Percentiles rank a stretch among this genome's conserved stretches.
phyloP scores from a whole-genome alignment of 371 early-diverging fungal species.

The Blakeslea trispora region DNA sequence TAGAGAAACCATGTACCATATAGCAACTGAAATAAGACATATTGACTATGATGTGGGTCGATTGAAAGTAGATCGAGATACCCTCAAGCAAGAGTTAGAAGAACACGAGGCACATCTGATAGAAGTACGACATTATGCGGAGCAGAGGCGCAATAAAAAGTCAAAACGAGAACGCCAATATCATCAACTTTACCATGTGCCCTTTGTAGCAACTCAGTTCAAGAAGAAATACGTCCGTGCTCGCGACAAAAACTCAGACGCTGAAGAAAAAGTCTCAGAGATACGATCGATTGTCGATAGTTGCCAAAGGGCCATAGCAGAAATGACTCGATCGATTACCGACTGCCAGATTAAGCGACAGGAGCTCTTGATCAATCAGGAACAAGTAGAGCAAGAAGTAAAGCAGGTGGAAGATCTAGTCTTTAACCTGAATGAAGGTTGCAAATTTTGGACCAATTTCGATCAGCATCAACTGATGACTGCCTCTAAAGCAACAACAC shows the following conservation, averaged over 20 bases:
- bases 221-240: slow-evolving; percentile 40
- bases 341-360: slow-evolving; percentile 19
- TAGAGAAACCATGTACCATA: slow-evolving; percentile 14
- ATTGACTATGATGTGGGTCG: slow-evolving; percentile 10
- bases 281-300: slow-evolving; percentile 21
- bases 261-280: slow-evolving; percentile 33
- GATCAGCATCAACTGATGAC: slow-evolving; percentile 17
- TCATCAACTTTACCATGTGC: slow-evolving; percentile 30
- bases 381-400: slow-evolving; percentile 7
- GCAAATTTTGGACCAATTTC: slow-evolving; percentile 21
- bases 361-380: slow-evolving; percentile 7
- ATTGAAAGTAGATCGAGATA: slow-evolving; percentile 8
- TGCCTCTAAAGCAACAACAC: slow-evolving; percentile 7
- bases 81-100: slow-evolving; percentile 16
- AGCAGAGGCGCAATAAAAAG: slow-evolving; percentile 31
- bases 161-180: slow-evolving; percentile 36
- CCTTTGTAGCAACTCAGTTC: slow-evolving; percentile 26
- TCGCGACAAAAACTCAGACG: slow-evolving; percentile 34
- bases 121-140: slow-evolving; percentile 26
- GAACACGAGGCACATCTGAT: slow-evolving; percentile 19
- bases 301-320: slow-evolving; percentile 22
- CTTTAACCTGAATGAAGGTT: slow-evolving; percentile 18
- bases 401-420: slow-evolving; percentile 10
- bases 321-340: slow-evolving; percentile 10
- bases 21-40: slow-evolving; percentile 14